Evolutionary conservation across 2,329 filamentous ascomycete genomes (phyloP).

Genomic region (Colletotrichum gigasporum): DNA sequence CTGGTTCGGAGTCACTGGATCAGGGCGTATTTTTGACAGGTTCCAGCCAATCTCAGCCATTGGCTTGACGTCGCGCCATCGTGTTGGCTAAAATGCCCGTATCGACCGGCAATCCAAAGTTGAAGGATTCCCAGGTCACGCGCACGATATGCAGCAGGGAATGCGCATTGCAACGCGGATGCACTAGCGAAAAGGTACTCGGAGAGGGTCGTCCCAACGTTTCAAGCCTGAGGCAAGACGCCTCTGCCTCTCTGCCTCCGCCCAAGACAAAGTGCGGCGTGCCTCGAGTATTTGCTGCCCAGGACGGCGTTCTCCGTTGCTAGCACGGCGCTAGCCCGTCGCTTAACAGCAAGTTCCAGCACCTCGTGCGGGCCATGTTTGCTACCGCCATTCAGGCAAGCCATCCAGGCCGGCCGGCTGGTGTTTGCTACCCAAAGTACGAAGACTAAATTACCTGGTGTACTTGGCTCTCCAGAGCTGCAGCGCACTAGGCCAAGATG

Average conservation of each 20-base stretch:
- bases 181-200: too few relatives aligned
- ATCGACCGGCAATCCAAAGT: too few relatives aligned
- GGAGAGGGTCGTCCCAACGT: too few relatives aligned
- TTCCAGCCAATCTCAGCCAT: neutral
- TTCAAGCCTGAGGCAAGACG: too few relatives aligned
- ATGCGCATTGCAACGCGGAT: too few relatives aligned
- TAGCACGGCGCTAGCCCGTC: neutral
- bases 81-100: too few relatives aligned
- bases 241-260: too few relatives aligned
- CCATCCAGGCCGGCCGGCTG: neutral
- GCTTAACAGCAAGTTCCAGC: slow-evolving; percentile 18
- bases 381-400: slow-evolving; percentile 4
- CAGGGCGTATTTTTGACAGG: too few relatives aligned
- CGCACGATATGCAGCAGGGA: too few relatives aligned
- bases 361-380: neutral
- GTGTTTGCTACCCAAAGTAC: slow-evolving; percentile 2
- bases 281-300: neutral
- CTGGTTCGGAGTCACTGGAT: too few relatives aligned
- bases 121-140: too few relatives aligned
- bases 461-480: neutral
- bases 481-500: neutral
- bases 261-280: neutral
- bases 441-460: neutral
- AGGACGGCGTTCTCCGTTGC: slow-evolving; percentile 14
- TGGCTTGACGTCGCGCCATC: too few relatives aligned